A percentile compares a stretch with the other conserved stretches of the same genome.
These are phyloP conservation scores for Backusella tuberculispora DNA, from an alignment of 192 early-diverging fungal genomes.

Conservation along the genomic window DNA sequence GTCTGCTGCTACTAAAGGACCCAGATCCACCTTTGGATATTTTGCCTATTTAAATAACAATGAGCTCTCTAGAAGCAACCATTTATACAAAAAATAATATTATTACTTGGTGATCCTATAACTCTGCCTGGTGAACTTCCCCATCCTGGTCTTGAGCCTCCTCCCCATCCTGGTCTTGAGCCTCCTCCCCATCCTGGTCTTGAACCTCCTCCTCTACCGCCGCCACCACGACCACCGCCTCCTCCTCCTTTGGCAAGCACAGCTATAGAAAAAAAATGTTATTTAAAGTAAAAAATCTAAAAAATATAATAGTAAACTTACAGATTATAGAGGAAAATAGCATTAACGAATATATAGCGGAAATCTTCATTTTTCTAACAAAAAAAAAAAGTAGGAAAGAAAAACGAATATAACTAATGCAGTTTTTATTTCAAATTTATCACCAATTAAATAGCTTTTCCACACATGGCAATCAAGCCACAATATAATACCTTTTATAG, in stretches of 20 bases:
- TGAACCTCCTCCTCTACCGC: background rate
- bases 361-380: conserved; percentile 14
- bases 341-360: background rate
- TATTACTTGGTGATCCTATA: conserved; percentile 5
- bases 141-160: too few relatives aligned
- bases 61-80: background rate
- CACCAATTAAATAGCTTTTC: background rate
- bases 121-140: background rate
- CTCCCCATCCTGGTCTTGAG: background rate
- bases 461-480: background rate
- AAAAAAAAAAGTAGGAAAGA: background rate
- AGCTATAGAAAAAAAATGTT: background rate
- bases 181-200: background rate
- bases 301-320: conserved; percentile 14
- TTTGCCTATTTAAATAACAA: conserved; percentile 20
- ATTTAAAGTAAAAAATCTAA: background rate
- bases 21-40: conserved; percentile 37
- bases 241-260: conserved; percentile 35
- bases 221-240: background rate
- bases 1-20: background rate
- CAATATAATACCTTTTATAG: background rate
- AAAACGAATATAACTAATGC: background rate
- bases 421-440: background rate
- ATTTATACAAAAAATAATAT: background rate
- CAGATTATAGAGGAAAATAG: conserved; percentile 14